Evolutionary conservation across 495 filamentous ascomycete species (phyloP), one percentile per base, ranked within the genome.

Genomic region (Ramalina intermedia): DNA sequence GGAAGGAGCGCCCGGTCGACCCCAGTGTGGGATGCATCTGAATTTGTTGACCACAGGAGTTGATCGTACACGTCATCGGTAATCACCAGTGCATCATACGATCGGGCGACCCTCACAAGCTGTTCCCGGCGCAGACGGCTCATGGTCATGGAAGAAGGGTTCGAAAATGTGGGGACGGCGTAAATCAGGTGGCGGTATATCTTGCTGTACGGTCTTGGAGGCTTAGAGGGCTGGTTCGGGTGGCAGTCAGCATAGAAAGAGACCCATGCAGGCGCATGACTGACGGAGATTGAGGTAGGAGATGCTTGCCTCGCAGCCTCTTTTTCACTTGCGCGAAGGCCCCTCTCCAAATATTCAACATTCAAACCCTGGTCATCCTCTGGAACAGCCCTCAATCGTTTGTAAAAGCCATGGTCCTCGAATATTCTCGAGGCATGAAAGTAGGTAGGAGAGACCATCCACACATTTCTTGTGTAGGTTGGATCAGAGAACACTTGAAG

Each of bases 31-130:
- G 58, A 33, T 8, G 39, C 39, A 27, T 52, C 57, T 0, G 54
- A 61, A 24, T 66, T 66, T 3, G 68, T 46, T 6, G 74, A 71
- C 78, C 86, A 91, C 58, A 85, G 82, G 0, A 95, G 69, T 50
- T 86, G 79, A 61, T 95, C 89, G 52, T 96, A 96, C 1, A 96
- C 86, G 62, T 95, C 88, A 64, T 95, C 88, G 12, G 73, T 74
- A n/a, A 95, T 71, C 41, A 94, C 62, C 6, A 94, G 65, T 4
- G 85, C 85, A 57, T 95, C 80, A 59, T 79, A 76, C 27, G 76
- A 63, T 12, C 87, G 72, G 2, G 87, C 88, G 4, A 90, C 55
- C 6, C 65, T 60, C 6, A 94, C 76, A 1, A 94, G 69, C 13
- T 60, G 61, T 50, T 77, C 61, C 0, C 88, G 72, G 6, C 78